These are phyloP conservation scores for Calonectria honghensis DNA, from an alignment of 2,329 filamentous ascomycete genomes.

Conservation along the genomic window DNA sequence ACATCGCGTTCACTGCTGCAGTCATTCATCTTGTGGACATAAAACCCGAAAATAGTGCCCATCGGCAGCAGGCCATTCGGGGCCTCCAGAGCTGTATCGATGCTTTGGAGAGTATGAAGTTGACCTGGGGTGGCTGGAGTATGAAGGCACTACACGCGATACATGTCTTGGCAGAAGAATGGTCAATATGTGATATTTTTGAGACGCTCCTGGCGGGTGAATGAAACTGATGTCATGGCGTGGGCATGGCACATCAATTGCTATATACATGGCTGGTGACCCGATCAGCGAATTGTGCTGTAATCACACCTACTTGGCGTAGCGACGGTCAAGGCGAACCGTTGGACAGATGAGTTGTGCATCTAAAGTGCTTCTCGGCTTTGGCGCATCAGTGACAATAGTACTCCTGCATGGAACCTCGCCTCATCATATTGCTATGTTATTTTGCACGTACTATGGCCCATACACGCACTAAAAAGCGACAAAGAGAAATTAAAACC, in stretches of 20 bases:
- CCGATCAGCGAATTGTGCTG: too few species aligned
- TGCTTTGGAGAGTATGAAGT: constrained; percentile 7
- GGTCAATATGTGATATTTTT: constrained; percentile 1
- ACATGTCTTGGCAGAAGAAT: constrained; percentile 9
- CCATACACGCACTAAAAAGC: too few species aligned
- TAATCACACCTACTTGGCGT: too few species aligned
- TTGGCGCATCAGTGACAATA: too few species aligned
- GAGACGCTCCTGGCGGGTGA: not conserved
- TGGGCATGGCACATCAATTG: not conserved
- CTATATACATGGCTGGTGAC: too few species aligned
- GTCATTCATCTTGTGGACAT: constrained; percentile 17
- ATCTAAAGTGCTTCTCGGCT: too few species aligned
- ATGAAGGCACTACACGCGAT: constrained; percentile 3
- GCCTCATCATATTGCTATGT: too few species aligned
- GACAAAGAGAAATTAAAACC: too few species aligned
- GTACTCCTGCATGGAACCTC: too few species aligned
- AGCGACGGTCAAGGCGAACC: too few species aligned
- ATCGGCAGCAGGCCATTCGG: constrained; percentile 3
- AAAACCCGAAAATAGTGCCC: not conserved
- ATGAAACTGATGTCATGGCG: not conserved
- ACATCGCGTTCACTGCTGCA: constrained; percentile 16
- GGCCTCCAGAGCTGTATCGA: not conserved
- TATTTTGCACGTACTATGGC: too few species aligned
- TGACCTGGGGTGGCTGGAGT: constrained; percentile 20
- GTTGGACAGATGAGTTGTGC: too few species aligned